Conservation (phyloP, 345 rosid species). For the Sisymbrium irio region DNA sequence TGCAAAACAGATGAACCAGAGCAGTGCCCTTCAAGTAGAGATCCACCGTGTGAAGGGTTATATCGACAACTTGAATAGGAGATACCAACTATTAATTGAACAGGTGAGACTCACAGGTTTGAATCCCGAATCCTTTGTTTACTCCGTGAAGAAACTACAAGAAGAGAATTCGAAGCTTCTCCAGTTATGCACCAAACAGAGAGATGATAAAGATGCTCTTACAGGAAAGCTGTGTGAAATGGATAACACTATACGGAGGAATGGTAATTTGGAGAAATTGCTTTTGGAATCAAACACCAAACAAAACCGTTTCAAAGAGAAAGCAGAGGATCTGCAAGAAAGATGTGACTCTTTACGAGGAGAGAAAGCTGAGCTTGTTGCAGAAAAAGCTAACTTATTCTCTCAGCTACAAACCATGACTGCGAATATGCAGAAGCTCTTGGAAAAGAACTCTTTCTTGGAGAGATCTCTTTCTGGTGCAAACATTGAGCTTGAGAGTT, state of each 20-base stretch:
- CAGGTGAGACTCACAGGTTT: constrained; percentile 71
- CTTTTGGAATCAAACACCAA: constrained; percentile 71
- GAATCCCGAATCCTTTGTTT: constrained; percentile 47
- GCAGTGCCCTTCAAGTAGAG: constrained; percentile 74
- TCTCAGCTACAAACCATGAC: constrained; percentile 75
- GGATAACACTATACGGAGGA: constrained; percentile 46
- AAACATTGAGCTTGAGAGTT: constrained; percentile 68
- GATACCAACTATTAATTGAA: constrained; percentile 52
- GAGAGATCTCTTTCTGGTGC: constrained; percentile 60
- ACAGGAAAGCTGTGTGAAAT: constrained; percentile 26
- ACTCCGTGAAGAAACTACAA: constrained; percentile 62
- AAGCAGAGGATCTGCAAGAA: constrained; percentile 52
- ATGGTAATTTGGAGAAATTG: constrained; percentile 57
- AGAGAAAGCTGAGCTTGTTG: constrained; percentile 61
- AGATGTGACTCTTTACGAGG: constrained; percentile 58
- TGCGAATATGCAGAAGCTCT: constrained; percentile 61
- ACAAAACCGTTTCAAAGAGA: constrained; percentile 58
- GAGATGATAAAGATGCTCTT: constrained; percentile 40
- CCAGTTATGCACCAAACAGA: constrained; percentile 44
- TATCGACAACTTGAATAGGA: constrained; percentile 50
- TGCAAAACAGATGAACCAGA: constrained; percentile 52
- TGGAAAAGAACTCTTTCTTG: constrained; percentile 55
- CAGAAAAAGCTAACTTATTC: constrained; percentile 67
- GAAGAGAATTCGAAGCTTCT: constrained; percentile 61
- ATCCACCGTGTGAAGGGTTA: constrained; percentile 62